Evolutionary conservation across 805 yeast genomes (phyloP).

Genomic region (Pichia sporocuriosa): DNA sequence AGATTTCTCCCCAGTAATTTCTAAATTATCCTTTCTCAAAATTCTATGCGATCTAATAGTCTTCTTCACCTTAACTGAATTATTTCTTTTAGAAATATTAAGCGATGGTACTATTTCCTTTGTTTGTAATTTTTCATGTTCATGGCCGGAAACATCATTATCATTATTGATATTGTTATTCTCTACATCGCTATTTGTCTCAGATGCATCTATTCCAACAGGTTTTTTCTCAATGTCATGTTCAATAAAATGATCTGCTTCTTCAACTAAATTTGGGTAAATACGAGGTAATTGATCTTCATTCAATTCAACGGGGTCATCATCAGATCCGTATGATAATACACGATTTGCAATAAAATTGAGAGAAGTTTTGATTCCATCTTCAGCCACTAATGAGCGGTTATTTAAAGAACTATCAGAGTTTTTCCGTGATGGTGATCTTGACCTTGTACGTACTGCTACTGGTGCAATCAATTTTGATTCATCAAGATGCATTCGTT

Average conservation of each 20-base stretch:
- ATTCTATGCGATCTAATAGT: neutral
- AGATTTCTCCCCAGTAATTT: constrained; percentile 2
- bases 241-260: constrained; percentile 26
- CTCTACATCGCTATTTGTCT: constrained; percentile 8
- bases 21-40: constrained; percentile 2
- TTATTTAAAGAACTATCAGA: neutral
- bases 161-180: neutral
- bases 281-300: constrained; percentile 19
- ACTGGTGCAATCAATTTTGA: constrained; percentile 10
- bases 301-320: constrained; percentile 11
- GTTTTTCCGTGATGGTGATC: constrained; percentile 22
- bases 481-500: constrained; percentile 1
- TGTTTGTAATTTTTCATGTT: neutral
- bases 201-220: neutral
- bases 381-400: neutral
- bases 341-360: constrained; percentile 17
- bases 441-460: constrained; percentile 18
- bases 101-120: neutral
- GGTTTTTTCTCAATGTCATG: constrained; percentile 9
- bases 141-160: neutral
- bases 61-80: neutral
- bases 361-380: neutral
- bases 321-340: constrained; percentile 26
- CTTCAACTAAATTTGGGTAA: constrained; percentile 21
- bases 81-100: neutral